Evolutionary conservation across 1,284 basidiomycete species (phyloP).

Genomic region (Naganishia sp.): DNA sequence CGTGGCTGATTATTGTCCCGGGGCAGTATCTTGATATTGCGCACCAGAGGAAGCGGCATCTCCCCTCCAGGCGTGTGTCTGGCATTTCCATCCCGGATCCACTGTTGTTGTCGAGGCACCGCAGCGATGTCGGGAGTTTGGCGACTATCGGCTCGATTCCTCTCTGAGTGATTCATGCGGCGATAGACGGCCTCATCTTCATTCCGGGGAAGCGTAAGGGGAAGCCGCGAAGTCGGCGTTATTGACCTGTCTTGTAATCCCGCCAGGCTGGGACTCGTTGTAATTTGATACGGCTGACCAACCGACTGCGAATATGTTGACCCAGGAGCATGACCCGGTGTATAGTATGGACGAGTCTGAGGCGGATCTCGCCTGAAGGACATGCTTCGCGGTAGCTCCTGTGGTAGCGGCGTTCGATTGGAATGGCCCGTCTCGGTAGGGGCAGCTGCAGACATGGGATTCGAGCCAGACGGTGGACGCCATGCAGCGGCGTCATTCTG

Average conservation of each 20-base stretch:
- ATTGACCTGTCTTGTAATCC: no score
- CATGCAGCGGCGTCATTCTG: neutral
- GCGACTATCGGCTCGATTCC: neutral
- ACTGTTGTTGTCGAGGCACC: neutral
- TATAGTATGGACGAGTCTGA: neutral
- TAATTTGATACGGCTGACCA: neutral
- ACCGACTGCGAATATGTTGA: neutral
- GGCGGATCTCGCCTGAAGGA: no score
- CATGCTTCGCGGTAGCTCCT: no score
- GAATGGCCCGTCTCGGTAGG: no score
- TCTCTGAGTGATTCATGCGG: neutral
- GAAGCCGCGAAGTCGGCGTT: neutral
- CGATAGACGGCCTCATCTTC: constrained; percentile 3
- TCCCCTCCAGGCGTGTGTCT: no score
- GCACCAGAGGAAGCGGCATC: no score
- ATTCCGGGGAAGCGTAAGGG: neutral
- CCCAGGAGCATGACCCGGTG: neutral
- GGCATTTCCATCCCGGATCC: neutral
- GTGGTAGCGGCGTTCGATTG: neutral
- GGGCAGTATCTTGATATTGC: neutral
- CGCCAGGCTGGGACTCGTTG: neutral
- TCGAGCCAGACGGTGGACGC: neutral
- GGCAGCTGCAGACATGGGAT: no score
- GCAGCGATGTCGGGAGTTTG: neutral
- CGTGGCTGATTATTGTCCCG: neutral